Base-by-base conservation (phyloP, 306 rosid genomes). In the Acmispon strigosus region DNA sequence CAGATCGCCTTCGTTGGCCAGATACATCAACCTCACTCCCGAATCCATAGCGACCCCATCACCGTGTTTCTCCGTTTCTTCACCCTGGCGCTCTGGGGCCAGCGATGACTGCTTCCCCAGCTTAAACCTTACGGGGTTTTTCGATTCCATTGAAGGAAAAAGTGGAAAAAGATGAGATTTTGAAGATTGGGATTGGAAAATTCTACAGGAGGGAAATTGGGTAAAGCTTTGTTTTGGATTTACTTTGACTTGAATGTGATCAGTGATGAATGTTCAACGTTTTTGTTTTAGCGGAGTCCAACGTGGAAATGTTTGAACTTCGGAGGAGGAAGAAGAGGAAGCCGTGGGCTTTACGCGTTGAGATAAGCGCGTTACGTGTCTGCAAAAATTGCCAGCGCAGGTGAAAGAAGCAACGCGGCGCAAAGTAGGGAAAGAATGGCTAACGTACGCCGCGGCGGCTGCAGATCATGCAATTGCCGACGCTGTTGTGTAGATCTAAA, bases 61-160 rank as follows among this genome's bases (percentile, higher is more conserved):
- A 4, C 32, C 18, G 0, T 51, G 65, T 1, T 5, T n/a, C 68
- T 45, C 81, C 5, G 13, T 32, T 10, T 76, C 68, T 39, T 82
- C 76, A 2, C 48, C 17, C 1, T 20, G 32, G 2, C 73, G 55
- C 13, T 84, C 97, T 29, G 97, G 97, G 41, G 96, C 97, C 80
- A 91, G 42, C 48, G 97, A 94, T 29, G 99, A 94, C 43, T 94
- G 99, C 86, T 75, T 94, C 66, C 91, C 87, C 19, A 94, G 76
- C 14, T 69, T 69, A 69, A 94, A 91, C 66, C 99, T 62, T 51
- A 83, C 68, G 14, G 90, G 78, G 76, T 57, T 74, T 74, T 77
- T 89, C 52, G 86, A 7, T 18, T 94, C 97, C 99, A 94, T 94
- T 54, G 20, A 15, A 12, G 22, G 27, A 16, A 13, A 67, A 62